Conservation (phyloP, 257 asterid species). For the Plantago elongata region DNA sequence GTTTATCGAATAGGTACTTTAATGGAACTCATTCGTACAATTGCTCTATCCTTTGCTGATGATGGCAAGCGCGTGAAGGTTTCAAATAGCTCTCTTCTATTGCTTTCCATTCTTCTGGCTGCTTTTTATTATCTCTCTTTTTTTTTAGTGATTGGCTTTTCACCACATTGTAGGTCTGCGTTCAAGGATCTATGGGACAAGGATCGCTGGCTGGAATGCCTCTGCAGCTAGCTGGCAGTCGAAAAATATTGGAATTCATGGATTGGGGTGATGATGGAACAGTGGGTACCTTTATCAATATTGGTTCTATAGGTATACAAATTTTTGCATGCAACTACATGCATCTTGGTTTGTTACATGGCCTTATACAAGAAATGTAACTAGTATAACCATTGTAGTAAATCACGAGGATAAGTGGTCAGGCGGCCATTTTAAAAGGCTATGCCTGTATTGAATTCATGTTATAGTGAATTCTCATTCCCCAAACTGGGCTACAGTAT, state of each 20-base stretch:
- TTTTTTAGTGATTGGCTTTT: not conserved
- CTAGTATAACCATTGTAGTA: too few relatives aligned
- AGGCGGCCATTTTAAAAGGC: too few relatives aligned
- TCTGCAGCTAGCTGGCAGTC: constrained; percentile 83
- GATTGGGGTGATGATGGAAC: constrained; percentile 96
- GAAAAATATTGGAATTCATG: constrained; percentile 92
- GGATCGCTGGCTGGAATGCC: constrained; percentile 97
- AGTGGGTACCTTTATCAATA: constrained; percentile 66
- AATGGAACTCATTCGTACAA: constrained; percentile 80
- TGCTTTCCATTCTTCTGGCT: not conserved
- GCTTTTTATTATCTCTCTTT: constrained; percentile 7
- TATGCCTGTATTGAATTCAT: too few relatives aligned
- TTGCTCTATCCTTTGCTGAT: constrained; percentile 92
- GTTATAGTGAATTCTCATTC: too few relatives aligned
- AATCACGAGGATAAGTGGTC: too few relatives aligned
- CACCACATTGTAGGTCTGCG: constrained; percentile 61
- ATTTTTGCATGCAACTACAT: not conserved
- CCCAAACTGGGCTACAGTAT: too few relatives aligned
- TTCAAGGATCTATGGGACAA: constrained; percentile 97
- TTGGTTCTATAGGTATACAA: constrained; percentile 76
- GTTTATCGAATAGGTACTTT: constrained; percentile 99
- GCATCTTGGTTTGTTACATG: too few relatives aligned
- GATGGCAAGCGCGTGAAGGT: constrained; percentile 97
- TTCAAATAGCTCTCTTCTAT: constrained; percentile 9
- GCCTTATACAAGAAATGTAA: too few relatives aligned